These are phyloP conservation scores for Suhomyces choctaworum DNA, from an alignment of 1,139 yeast genomes.

Conservation along the genomic window DNA sequence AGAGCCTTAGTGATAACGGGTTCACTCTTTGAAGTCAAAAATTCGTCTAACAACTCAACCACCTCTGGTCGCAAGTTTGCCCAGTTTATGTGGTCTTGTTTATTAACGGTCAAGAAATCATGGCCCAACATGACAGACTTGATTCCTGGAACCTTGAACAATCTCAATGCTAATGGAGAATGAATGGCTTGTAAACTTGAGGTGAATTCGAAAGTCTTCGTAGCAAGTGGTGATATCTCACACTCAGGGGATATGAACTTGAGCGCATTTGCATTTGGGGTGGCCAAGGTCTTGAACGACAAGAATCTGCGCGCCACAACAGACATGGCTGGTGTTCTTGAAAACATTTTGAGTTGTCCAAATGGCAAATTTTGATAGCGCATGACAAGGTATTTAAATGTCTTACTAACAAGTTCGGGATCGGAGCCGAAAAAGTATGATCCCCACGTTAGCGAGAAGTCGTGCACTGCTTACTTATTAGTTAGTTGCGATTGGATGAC, in stretches of 20 bases:
- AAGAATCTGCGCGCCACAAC: slow-evolving; percentile 24
- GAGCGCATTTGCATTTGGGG: slow-evolving; percentile 92
- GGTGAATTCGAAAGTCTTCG: slow-evolving; percentile 62
- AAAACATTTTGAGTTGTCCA: slow-evolving; percentile 3
- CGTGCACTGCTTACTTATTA: slow-evolving; percentile 11
- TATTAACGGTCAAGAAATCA: slow-evolving; percentile 50
- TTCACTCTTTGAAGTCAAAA: slow-evolving; percentile 36
- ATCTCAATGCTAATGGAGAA: slow-evolving; percentile 78
- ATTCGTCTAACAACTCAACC: slow-evolving; percentile 39
- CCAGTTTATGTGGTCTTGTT: slow-evolving; percentile 50
- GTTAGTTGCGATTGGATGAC: slow-evolving; percentile 8
- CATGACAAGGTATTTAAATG: too few species aligned
- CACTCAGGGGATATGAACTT: slow-evolving; percentile 62
- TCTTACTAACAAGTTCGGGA: slow-evolving; percentile 12
- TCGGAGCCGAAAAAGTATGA: slow-evolving; percentile 14
- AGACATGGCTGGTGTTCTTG: slow-evolving; percentile 3
- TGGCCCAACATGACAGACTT: slow-evolving; percentile 83
- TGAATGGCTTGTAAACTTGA: slow-evolving; percentile 68
- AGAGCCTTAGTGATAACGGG: slow-evolving; percentile 57
- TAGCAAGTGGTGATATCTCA: slow-evolving; percentile 62
- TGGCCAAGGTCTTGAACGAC: slow-evolving; percentile 50
- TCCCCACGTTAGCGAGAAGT: slow-evolving; percentile 7
- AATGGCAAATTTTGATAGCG: too few species aligned
- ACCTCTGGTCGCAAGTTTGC: slow-evolving; percentile 48
- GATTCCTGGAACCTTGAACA: slow-evolving; percentile 85